phyloP scores from a whole-genome alignment of 2,329 filamentous ascomycete species.

The Nannizziopsis barbatae region DNA sequence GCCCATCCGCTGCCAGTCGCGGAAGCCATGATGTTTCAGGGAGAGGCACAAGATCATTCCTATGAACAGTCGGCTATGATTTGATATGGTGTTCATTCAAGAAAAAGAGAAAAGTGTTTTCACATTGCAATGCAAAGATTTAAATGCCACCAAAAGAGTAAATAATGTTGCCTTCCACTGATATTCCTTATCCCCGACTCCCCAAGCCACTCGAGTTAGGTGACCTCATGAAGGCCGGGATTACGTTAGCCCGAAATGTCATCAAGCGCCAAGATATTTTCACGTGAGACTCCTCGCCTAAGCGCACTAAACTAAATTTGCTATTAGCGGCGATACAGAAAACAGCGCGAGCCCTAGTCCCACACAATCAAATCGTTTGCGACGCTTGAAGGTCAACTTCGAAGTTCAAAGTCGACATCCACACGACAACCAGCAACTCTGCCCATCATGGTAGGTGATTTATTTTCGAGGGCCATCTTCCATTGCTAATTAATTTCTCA shows the following conservation, averaged over 20 bases:
- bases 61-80: no score
- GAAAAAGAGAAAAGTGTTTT: no score
- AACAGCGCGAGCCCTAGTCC: constrained; percentile 29
- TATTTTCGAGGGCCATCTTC: neutral
- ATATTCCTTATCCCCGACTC: no score
- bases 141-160: no score
- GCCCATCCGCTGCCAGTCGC: constrained; percentile 66
- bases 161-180: no score
- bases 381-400: constrained; percentile 23
- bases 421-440: constrained; percentile 36
- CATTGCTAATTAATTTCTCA: constrained; percentile 22
- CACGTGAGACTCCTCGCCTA: constrained; percentile 5
- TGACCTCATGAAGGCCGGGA: constrained; percentile 10
- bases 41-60: no score
- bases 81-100: no score
- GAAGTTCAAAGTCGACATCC: constrained; percentile 36
- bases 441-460: constrained; percentile 35
- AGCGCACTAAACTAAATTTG: constrained; percentile 4
- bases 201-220: constrained; percentile 2
- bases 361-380: constrained; percentile 30
- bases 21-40: constrained; percentile 38
- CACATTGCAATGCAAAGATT: no score
- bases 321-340: no score
- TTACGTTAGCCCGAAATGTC: neutral
- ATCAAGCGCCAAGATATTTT: neutral